Conservation (phyloP, 345 rosid genomes). For the Conringia planisiliqua region DNA sequence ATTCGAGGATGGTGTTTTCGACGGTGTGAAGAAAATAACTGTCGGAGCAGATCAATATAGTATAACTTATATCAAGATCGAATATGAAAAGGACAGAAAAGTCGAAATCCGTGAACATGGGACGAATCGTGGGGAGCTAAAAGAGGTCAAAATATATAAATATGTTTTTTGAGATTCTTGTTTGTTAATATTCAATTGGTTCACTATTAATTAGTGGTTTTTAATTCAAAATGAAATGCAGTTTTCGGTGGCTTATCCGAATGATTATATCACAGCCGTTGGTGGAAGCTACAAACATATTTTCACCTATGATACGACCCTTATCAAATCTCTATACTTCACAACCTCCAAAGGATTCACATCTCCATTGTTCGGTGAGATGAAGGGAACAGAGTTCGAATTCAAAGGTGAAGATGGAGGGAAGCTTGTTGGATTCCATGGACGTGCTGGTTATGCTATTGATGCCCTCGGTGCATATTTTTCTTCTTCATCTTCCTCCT, state of each 20-base stretch:
- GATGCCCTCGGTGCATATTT: slow-evolving; percentile 15
- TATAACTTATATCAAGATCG: not conserved
- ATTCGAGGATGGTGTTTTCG: slow-evolving; percentile 23
- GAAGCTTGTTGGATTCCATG: slow-evolving; percentile 29
- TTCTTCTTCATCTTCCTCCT: not conserved
- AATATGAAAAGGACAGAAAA: not conserved
- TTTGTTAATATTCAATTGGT: not conserved
- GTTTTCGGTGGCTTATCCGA: not conserved
- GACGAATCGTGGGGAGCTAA: not conserved
- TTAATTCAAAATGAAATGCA: slow-evolving; percentile 1
- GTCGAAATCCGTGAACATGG: not conserved
- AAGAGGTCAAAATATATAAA: not conserved
- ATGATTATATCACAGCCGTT: not conserved
- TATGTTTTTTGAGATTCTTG: not conserved
- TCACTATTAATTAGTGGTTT: not conserved
- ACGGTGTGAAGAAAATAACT: slow-evolving; percentile 6
- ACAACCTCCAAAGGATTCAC: not conserved
- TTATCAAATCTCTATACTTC: not conserved
- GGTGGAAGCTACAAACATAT: not conserved
- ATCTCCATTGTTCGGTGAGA: not conserved
- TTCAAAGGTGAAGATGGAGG: slow-evolving; percentile 20
- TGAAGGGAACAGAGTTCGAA: not conserved
- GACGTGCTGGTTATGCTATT: slow-evolving; percentile 10
- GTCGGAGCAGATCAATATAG: not conserved
- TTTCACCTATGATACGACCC: not conserved